Evolutionary conservation across 1,284 basidiomycete genomes (phyloP), one percentile per base, ranked within the genome.

Genomic region (Leccinum pachyderme): DNA sequence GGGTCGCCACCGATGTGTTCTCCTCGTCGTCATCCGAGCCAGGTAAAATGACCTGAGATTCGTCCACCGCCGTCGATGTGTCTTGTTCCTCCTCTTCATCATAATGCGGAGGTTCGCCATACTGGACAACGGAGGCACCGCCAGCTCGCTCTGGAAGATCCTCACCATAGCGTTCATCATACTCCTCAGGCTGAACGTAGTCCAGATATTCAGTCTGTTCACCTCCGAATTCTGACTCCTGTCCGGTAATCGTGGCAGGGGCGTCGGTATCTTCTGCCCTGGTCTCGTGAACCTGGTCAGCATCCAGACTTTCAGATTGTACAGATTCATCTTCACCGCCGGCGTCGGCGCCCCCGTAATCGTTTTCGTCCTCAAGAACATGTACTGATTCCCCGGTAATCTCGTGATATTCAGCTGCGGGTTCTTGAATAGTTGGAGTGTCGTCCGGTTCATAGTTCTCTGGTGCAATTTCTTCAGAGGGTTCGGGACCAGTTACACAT

Each of bases 161-260:
- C 47, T 72, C 72, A 44, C 63, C 64, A 27, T 67, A 71, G 37
- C 54, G 64, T 44, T 69, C 69, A 33, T 71, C 66, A 51, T 68
- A 64, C 32, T 72, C 69, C 53, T 68, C 72, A 3, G 59, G 46
- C 27, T 69, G 66, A 51, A 57, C 55, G 27, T 61, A 61, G 48
- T 70, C 66, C 27, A 60, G 11, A 32, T 69, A 72, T 52, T 72
- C 71, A 8, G 59, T 49, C 24, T 69, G 69, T 37, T 73, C 69
- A 28, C 59, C 70, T 41, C 59, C 67, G 13, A 60, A 62, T 37
- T 65, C 58, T 8, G 47, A 52, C 25, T 35, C 57, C 2, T 53
- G 65, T 9, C 43, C 55, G 9, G 47, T 47, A 25, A 54, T 49
- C 6, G 56, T 56, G 13, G 50, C 51, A 13, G 49, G 24, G 24